Base-by-base conservation (phyloP, 1,284 basidiomycete genomes). In the Marasmius tenuissimus region DNA sequence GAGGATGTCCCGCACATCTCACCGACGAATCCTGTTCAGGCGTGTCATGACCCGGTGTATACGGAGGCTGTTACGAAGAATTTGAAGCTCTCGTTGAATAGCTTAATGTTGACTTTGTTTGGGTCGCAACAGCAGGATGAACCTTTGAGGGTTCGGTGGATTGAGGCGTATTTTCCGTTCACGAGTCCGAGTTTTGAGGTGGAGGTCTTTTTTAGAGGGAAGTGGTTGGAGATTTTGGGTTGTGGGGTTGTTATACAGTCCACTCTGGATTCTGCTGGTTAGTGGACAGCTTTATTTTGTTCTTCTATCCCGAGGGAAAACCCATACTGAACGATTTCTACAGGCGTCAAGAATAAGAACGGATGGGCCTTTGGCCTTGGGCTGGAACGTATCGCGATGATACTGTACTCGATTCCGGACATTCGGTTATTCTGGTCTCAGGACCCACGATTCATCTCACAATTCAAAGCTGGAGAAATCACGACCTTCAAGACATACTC, bases 351-450 rank as follows among this genome's bases (percentile, higher is more conserved):
- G 0, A 78, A 92, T 70, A 96, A 96, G 75, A 85, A 95, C 65
- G 96, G 96, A 27, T 99, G 97, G 97, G 97, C 97, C 0, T 99
- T 98, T 70, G 97, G 97, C 14, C 88, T 99, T 40, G 97, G 97
- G 6, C 84, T 99, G 50, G 97, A 99, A 73, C 88, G 97, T 27
- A 97, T 99, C 67, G 96, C 97, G 35, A 99, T 99, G 97, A 90
- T 99, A 64, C 85, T 99, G 58, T 99, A 92, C 77, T 92, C 89
- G 16, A 97, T 99, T 61, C 97, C 97, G 3, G 97, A 99, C 73
- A 99, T 99, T 71, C 92, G 97, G n/a, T 81, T 99, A 12, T 99
- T 99, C 83, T 99, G 97, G 97, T 96, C 96, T 1, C 76, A 81
- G 57, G 97, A 99, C 71, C 70, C 83, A 18, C 89, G 97, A 9